Evolutionary conservation across 176 grass and related monocot genomes (phyloP).

Genomic region (Cocos nucifera): DNA sequence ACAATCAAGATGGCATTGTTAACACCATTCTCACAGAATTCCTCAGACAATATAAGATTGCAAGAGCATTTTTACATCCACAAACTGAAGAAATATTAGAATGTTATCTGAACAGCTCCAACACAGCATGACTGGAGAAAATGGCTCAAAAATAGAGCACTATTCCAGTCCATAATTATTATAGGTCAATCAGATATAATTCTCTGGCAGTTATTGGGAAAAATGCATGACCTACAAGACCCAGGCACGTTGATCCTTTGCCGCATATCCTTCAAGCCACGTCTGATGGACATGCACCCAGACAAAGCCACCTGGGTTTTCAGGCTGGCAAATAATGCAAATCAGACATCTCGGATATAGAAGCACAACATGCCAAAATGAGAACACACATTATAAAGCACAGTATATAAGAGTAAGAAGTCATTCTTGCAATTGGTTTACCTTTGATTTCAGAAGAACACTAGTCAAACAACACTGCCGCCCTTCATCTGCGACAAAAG

Average conservation of each 20-base stretch:
- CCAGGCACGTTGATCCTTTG: conserved; percentile 13
- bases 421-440: conserved; percentile 15
- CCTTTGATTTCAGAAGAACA: conserved; percentile 56
- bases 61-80: too few relatives aligned
- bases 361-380: not conserved
- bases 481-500: conserved; percentile 36
- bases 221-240: conserved; percentile 4
- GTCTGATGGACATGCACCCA: conserved; percentile 68
- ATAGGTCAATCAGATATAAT: too few relatives aligned
- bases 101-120: too few relatives aligned
- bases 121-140: too few relatives aligned
- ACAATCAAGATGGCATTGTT: too few relatives aligned
- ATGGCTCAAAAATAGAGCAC: too few relatives aligned
- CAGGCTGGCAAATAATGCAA: conserved; percentile 34
- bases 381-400: not conserved
- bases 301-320: conserved; percentile 30
- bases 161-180: too few relatives aligned
- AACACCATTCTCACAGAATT: too few relatives aligned
- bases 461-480: conserved; percentile 41
- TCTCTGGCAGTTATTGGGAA: not conserved
- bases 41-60: too few relatives aligned
- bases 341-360: not conserved
- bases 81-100: too few relatives aligned
- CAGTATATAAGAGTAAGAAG: conserved; percentile 6
- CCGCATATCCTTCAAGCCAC: conserved; percentile 50